Evolutionary conservation across 2,329 filamentous ascomycete species (phyloP).

Genomic region (Didymella lethalis): DNA sequence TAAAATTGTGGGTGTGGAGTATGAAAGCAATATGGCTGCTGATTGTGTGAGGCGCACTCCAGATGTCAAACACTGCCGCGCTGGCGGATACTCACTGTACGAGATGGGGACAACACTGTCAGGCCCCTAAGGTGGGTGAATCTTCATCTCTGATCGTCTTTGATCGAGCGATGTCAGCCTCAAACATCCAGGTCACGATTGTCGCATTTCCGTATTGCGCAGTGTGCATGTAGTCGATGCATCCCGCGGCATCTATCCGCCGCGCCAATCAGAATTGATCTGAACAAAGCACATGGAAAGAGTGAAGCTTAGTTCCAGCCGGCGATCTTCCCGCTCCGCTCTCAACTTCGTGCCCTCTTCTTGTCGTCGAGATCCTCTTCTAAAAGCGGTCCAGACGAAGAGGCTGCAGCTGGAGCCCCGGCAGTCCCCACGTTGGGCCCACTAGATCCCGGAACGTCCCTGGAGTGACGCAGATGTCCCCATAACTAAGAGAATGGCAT

Average conservation of each 20-base stretch:
- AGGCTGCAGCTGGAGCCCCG: slow-evolving; percentile 17
- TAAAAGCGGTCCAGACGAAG: slow-evolving; percentile 18
- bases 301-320: slow-evolving; percentile 9
- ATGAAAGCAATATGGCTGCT: neutral
- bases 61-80: neutral
- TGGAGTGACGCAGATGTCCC: slow-evolving; percentile 18
- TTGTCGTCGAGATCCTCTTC: slow-evolving; percentile 13
- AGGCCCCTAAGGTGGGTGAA: neutral
- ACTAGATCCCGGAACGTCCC: slow-evolving; percentile 13
- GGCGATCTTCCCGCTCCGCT: slow-evolving; percentile 13
- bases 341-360: neutral
- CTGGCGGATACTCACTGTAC: neutral
- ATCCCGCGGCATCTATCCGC: neutral
- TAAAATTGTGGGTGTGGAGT: neutral
- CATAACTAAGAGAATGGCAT: slow-evolving; percentile 5
- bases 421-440: slow-evolving; percentile 14
- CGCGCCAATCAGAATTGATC: neutral
- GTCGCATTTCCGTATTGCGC: neutral
- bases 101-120: neutral
- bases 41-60: neutral
- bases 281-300: neutral
- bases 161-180: slow-evolving; percentile 1
- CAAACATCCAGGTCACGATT: neutral
- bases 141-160: neutral
- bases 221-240: slow-evolving; percentile 8